Evolutionary conservation across 768 basidiomycete genomes (phyloP).

Genomic region (Termitomyces sp.): DNA sequence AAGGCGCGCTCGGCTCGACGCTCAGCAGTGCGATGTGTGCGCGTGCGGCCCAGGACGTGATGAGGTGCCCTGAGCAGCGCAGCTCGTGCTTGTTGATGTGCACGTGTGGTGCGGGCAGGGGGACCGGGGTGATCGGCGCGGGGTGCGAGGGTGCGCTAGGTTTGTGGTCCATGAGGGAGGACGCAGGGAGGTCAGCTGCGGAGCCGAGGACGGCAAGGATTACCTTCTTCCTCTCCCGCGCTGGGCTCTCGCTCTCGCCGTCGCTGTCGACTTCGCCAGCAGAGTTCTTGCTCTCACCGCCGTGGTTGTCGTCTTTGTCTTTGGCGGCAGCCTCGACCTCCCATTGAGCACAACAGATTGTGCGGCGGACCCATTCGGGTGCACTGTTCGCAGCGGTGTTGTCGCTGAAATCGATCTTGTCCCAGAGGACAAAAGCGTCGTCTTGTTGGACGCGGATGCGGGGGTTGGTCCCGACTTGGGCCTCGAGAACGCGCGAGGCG

Average conservation of each 20-base stretch:
- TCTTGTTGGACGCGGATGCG: slow-evolving; percentile 85
- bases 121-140: no score
- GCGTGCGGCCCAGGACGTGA: no score
- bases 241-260: slow-evolving; percentile 1
- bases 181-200: slow-evolving; percentile 13
- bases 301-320: background rate
- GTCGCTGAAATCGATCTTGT: slow-evolving; percentile 53
- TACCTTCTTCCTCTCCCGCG: slow-evolving; percentile 35
- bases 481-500: slow-evolving; percentile 85
- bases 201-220: slow-evolving; percentile 48
- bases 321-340: slow-evolving; percentile 51
- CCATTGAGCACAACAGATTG: slow-evolving; percentile 82
- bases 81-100: no score
- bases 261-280: no score
- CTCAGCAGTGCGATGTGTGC: no score
- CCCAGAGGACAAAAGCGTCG: slow-evolving; percentile 80
- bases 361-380: slow-evolving; percentile 77
- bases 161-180: no score
- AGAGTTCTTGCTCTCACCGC: no score
- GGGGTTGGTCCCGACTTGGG: slow-evolving; percentile 72
- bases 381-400: background rate
- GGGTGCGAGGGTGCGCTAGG: no score
- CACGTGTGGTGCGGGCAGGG: no score
- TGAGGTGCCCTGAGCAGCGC: no score
- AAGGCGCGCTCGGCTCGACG: slow-evolving; percentile 35